These are phyloP conservation scores for Flaveria ramosissima DNA, from an alignment of 129 eudicot species.

Conservation along the genomic window DNA sequence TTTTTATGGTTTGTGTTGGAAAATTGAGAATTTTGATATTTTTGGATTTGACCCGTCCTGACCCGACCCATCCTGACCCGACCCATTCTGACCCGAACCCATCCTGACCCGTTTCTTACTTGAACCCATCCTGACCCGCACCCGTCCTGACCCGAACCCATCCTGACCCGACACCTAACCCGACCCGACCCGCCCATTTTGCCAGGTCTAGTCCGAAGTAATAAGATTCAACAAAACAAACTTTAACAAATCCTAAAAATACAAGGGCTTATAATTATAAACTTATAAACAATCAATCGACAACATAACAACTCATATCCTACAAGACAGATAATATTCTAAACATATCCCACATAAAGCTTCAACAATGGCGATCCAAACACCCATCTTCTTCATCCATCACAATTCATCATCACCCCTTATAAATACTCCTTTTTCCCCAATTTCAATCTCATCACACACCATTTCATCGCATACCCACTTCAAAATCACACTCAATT, in stretches of 20 bases:
- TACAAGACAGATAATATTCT: conserved; percentile 21
- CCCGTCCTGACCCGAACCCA: no score
- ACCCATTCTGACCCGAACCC: no score
- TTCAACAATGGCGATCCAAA: conserved; percentile 44
- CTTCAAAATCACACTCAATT: conserved; percentile 16
- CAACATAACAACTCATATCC: conserved; percentile 23
- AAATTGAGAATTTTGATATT: no score
- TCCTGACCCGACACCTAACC: no score
- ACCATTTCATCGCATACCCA: neutral
- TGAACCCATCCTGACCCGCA: no score
- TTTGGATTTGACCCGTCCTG: no score
- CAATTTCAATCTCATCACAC: conserved; percentile 21
- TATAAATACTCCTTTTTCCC: conserved; percentile 28
- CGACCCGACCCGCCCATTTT: no score
- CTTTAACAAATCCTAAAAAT: conserved; percentile 3
- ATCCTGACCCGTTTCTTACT: no score
- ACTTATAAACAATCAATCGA: neutral
- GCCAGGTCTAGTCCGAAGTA: no score
- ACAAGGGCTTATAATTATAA: conserved; percentile 11
- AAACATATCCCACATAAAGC: neutral
- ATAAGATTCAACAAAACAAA: no score
- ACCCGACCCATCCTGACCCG: no score
- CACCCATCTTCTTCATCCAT: conserved; percentile 19
- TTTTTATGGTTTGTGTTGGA: no score
- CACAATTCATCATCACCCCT: conserved; percentile 17